Evolutionary conservation across 2,329 filamentous ascomycete genomes (phyloP).

Genomic region (Neonectria sp.): DNA sequence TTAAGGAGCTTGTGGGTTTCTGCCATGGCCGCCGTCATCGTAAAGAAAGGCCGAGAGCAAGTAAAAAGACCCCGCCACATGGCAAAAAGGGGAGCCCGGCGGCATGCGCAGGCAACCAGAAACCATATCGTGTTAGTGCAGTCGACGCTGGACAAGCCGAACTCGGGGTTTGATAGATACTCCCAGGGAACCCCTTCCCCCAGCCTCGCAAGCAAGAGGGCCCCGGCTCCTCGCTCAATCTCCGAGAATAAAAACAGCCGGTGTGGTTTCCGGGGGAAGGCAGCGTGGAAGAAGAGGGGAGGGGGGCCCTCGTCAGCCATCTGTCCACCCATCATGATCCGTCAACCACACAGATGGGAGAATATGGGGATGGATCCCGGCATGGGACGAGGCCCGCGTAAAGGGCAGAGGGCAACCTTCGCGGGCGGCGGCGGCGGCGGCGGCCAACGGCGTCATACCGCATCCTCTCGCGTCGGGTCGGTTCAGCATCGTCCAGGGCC

Average conservation of each 20-base stretch:
- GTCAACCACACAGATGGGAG: constrained; percentile 24
- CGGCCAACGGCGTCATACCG: constrained; percentile 27
- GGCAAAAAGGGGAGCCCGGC: constrained; percentile 1
- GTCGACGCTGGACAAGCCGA: background rate
- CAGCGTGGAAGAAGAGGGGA: background rate
- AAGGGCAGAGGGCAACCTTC: constrained; percentile 25
- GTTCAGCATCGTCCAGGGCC: constrained; percentile 19
- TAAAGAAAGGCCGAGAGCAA: background rate
- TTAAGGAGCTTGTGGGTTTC: background rate
- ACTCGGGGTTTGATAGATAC: background rate
- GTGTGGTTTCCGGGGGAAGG: constrained; percentile 25
- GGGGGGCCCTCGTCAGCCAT: constrained; percentile 6
- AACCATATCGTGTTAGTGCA: constrained; percentile 25
- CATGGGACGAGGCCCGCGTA: constrained; percentile 19
- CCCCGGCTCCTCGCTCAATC: constrained; percentile 29
- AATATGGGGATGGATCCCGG: constrained; percentile 25
- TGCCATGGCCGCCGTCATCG: constrained; percentile 10
- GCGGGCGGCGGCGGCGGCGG: constrained; percentile 26
- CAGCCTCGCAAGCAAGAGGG: background rate
- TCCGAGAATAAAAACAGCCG: constrained; percentile 26
- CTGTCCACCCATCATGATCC: constrained; percentile 14
- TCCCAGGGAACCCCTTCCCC: constrained; percentile 7
- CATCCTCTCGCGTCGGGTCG: constrained; percentile 23
- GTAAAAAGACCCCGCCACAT: constrained; percentile 7
- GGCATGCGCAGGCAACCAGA: constrained; percentile 14